These are phyloP conservation scores for Ophiocordyceps camponoti-leonardi DNA, from an alignment of 2,329 filamentous ascomycete species.

Conservation along the genomic window DNA sequence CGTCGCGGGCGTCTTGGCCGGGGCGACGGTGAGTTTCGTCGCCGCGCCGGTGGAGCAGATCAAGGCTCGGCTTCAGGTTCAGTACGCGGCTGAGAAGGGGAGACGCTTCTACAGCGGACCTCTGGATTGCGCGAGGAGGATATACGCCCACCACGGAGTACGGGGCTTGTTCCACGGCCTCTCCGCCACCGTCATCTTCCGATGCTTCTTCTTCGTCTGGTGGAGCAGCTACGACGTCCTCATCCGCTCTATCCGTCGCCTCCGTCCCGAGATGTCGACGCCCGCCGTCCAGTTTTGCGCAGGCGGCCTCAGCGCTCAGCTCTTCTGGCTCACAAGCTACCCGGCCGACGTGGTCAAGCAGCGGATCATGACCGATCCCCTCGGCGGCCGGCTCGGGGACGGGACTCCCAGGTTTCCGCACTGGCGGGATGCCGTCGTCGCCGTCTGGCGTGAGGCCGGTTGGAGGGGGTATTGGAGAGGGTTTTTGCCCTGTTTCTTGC, in stretches of 20 bases:
- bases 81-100: slow-evolving; percentile 68
- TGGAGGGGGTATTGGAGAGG: slow-evolving; percentile 79
- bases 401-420: slow-evolving; percentile 49
- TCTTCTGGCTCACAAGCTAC: slow-evolving; percentile 90
- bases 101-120: slow-evolving; percentile 73
- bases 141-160: slow-evolving; percentile 55
- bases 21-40: slow-evolving; percentile 79
- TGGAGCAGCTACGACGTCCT: slow-evolving; percentile 92
- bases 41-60: slow-evolving; percentile 90
- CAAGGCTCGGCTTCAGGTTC: slow-evolving; percentile 85
- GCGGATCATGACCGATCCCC: slow-evolving; percentile 86
- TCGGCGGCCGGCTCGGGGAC: slow-evolving; percentile 53
- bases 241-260: slow-evolving; percentile 42
- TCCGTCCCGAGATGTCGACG: slow-evolving; percentile 51
- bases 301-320: slow-evolving; percentile 76
- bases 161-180: slow-evolving; percentile 75
- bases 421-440: slow-evolving; percentile 66
- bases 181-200: slow-evolving; percentile 69
- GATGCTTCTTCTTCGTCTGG: slow-evolving; percentile 94
- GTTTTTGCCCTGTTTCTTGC: slow-evolving; percentile 81
- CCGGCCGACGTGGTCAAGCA: slow-evolving; percentile 92
- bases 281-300: slow-evolving; percentile 95
- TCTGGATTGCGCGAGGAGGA: slow-evolving; percentile 63
- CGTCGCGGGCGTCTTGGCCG: slow-evolving; percentile 72
- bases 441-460: slow-evolving; percentile 62